Conservation (phyloP, 352 stramenopile genomes). For the Globisporangium splendens region DNA sequence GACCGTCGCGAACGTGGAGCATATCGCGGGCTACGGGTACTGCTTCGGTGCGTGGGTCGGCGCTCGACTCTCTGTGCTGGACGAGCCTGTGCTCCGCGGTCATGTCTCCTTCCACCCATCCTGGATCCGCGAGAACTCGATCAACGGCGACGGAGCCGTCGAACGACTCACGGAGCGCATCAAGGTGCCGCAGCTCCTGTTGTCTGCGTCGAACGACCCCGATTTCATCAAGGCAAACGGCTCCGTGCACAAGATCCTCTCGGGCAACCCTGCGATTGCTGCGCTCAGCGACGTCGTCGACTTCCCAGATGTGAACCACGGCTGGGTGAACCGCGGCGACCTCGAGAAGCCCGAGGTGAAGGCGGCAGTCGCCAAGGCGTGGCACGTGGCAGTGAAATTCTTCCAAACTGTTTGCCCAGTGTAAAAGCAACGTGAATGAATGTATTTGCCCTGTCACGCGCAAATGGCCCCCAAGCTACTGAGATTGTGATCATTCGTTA, state of each 20-base stretch:
- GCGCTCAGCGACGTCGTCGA: slow-evolving; percentile 28
- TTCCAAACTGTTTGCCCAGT: slow-evolving; percentile 28
- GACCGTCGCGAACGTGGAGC: slow-evolving; percentile 18
- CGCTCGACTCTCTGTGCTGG: slow-evolving; percentile 11
- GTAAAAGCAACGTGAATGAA: background rate
- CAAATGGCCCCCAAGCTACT: too few relatives aligned
- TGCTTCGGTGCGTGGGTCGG: slow-evolving; percentile 28
- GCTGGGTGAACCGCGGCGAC: slow-evolving; percentile 60
- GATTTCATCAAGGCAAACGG: slow-evolving; percentile 29
- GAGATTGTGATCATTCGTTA: too few relatives aligned
- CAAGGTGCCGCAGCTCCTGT: slow-evolving; percentile 37
- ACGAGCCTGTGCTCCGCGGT: slow-evolving; percentile 20
- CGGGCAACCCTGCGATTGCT: slow-evolving; percentile 5
- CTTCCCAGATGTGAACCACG: slow-evolving; percentile 45
- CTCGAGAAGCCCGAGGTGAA: slow-evolving; percentile 33
- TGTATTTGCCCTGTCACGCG: background rate
- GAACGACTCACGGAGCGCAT: slow-evolving; percentile 39
- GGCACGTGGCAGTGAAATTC: slow-evolving; percentile 30
- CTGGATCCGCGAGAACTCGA: slow-evolving; percentile 30
- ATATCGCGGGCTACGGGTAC: slow-evolving; percentile 23
- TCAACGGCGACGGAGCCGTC: slow-evolving; percentile 25
- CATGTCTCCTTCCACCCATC: slow-evolving; percentile 27
- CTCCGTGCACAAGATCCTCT: slow-evolving; percentile 41
- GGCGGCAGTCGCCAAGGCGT: slow-evolving; percentile 36
- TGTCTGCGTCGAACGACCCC: slow-evolving; percentile 37